These are phyloP conservation scores for Chalciporus sp. DNA, from an alignment of 1,284 basidiomycete species.

Conservation along the genomic window DNA sequence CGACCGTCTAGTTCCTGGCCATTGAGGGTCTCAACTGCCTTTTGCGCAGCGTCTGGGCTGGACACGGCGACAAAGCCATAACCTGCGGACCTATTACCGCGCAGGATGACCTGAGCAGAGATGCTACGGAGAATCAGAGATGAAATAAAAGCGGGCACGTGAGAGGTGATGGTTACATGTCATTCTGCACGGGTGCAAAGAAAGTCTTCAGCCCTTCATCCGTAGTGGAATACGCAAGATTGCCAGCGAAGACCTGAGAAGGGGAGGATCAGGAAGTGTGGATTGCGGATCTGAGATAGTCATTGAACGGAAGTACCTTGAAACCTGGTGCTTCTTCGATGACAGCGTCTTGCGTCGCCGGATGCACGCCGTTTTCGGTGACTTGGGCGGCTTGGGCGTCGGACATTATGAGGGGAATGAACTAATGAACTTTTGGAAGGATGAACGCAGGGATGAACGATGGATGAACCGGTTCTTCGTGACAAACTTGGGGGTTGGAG, in stretches of 20 bases:
- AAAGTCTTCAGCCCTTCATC: constrained; percentile 89
- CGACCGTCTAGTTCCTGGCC: constrained; percentile 88
- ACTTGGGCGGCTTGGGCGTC: constrained; percentile 81
- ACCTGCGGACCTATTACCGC: constrained; percentile 80
- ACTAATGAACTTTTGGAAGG: constrained; percentile 54
- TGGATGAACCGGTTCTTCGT: constrained; percentile 78
- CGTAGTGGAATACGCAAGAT: constrained; percentile 86
- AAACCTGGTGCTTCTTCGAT: constrained; percentile 71
- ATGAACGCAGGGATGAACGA: constrained; percentile 54
- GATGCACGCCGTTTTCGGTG: constrained; percentile 78
- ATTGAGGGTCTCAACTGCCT: constrained; percentile 85
- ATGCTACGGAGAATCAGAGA: constrained; percentile 47
- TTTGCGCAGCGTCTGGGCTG: constrained; percentile 80
- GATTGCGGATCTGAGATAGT: constrained; percentile 16
- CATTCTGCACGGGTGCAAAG: constrained; percentile 79
- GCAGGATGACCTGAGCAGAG: constrained; percentile 79
- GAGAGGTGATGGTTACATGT: constrained; percentile 63
- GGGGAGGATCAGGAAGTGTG: constrained; percentile 10
- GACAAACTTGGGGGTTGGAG: constrained; percentile 78
- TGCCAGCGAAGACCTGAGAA: constrained; percentile 80
- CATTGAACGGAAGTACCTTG: constrained; percentile 55
- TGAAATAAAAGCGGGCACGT: constrained; percentile 12
- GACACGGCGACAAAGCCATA: constrained; percentile 90
- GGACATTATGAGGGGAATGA: constrained; percentile 67
- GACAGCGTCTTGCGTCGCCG: constrained; percentile 65